Conservation (phyloP, 495 filamentous ascomycete species). For the Penicillium mononematosum region DNA sequence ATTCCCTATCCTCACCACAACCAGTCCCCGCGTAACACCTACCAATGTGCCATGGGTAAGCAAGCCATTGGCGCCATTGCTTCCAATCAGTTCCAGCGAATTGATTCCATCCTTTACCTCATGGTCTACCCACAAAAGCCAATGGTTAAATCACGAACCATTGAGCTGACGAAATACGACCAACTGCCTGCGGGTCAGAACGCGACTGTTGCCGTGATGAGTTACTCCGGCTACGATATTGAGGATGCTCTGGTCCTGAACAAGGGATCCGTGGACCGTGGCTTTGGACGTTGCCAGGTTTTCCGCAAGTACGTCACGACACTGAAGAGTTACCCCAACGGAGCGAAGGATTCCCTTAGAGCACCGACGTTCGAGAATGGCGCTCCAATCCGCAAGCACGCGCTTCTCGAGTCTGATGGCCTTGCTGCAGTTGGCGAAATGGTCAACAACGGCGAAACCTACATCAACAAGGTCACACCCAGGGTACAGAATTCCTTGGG, state of each 20-base stretch:
- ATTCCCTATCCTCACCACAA: slow-evolving; percentile 99
- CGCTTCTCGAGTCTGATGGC: slow-evolving; percentile 73
- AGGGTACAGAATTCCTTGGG: slow-evolving; percentile 64
- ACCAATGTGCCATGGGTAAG: slow-evolving; percentile 99
- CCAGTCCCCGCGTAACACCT: slow-evolving; percentile 97
- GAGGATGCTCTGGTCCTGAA: slow-evolving; percentile 97
- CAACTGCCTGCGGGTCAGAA: slow-evolving; percentile 96
- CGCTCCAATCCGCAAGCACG: slow-evolving; percentile 67
- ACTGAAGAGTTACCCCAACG: slow-evolving; percentile 78
- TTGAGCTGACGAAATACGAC: slow-evolving; percentile 96
- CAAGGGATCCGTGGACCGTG: slow-evolving; percentile 89
- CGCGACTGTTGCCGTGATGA: slow-evolving; percentile 97
- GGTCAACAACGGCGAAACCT: slow-evolving; percentile 71
- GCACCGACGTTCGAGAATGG: slow-evolving; percentile 60
- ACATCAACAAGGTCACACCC: slow-evolving; percentile 83
- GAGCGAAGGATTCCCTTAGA: slow-evolving; percentile 69
- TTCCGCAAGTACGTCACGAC: slow-evolving; percentile 82
- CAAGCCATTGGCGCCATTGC: slow-evolving; percentile 98
- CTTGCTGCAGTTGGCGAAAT: slow-evolving; percentile 77
- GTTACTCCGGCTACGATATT: slow-evolving; percentile 98
- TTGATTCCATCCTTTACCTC: slow-evolving; percentile 92
- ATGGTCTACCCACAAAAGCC: slow-evolving; percentile 98
- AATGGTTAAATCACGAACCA: slow-evolving; percentile 94
- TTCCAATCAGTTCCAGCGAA: slow-evolving; percentile 92
- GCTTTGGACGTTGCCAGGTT: slow-evolving; percentile 94